Percentiles rank a stretch among this genome's conserved stretches.
phyloP scores from a whole-genome alignment of 108 stramenopile species.

The Skeletonema grethae region DNA sequence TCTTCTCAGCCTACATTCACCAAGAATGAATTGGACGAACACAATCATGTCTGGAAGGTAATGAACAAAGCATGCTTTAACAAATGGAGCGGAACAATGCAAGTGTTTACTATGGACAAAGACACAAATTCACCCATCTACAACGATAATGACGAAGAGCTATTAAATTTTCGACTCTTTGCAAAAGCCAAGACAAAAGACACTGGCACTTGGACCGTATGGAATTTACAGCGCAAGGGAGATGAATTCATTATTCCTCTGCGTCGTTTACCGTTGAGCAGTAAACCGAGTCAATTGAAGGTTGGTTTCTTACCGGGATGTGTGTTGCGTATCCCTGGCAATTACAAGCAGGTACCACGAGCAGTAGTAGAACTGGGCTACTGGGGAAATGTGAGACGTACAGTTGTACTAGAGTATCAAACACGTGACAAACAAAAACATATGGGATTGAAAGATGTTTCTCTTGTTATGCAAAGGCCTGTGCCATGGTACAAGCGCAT shows the following conservation, averaged over 20 bases:
- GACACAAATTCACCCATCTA: background rate
- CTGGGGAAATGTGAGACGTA: constrained; percentile 1
- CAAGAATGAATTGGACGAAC: background rate
- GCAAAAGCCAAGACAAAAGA: background rate
- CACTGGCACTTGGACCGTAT: constrained; percentile 3
- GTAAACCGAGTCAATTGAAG: background rate
- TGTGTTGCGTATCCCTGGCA: background rate
- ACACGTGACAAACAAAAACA: background rate
- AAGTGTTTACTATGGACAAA: background rate
- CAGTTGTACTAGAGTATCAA: background rate
- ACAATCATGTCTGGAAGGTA: background rate
- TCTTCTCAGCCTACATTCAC: background rate
- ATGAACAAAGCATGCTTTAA: background rate
- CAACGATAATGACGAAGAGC: background rate
- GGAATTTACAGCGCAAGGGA: constrained; percentile 1
- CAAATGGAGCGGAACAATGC: background rate
- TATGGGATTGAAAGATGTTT: background rate
- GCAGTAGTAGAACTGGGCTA: background rate
- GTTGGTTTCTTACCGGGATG: background rate
- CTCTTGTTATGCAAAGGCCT: background rate
- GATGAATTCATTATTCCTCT: background rate
- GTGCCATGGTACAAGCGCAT: background rate
- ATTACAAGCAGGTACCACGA: background rate
- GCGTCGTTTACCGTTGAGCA: background rate
- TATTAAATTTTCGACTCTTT: constrained; percentile 1